These are phyloP conservation scores for Stagonosporopsis cucurbitacearum DNA, from an alignment of 2,329 filamentous ascomycete species.

Conservation along the genomic window DNA sequence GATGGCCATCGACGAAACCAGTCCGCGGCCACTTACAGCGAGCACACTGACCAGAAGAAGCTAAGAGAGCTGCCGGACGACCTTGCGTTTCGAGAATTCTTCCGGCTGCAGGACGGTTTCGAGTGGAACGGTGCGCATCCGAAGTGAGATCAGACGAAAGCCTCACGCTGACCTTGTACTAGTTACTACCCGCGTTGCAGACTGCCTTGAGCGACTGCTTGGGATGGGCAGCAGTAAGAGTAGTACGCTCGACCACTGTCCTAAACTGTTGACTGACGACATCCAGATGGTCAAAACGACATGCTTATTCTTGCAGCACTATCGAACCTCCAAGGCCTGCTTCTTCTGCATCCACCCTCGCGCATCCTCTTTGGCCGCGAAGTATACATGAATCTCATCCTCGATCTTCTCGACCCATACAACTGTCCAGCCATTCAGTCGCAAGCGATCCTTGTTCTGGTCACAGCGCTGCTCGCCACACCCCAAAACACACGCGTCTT, in stretches of 20 bases:
- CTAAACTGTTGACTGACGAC: conserved; percentile 14
- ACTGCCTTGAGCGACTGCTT: conserved; percentile 83
- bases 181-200: conserved; percentile 84
- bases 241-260: conserved; percentile 9
- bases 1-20: conserved; percentile 46
- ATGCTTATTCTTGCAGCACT: conserved; percentile 86
- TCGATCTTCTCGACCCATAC: conserved; percentile 88
- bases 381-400: conserved; percentile 93
- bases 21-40: conserved; percentile 46
- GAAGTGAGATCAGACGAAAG: not conserved
- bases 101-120: conserved; percentile 94
- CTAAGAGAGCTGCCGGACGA: conserved; percentile 77
- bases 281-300: conserved; percentile 77
- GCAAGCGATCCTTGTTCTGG: conserved; percentile 85
- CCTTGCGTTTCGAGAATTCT: conserved; percentile 93
- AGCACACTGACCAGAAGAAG: conserved; percentile 50
- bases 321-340: conserved; percentile 84
- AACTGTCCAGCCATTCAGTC: conserved; percentile 94
- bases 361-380: conserved; percentile 86
- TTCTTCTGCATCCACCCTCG: conserved; percentile 89
- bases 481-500: conserved; percentile 91
- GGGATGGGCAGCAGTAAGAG: conserved; percentile 70
- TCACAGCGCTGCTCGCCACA: conserved; percentile 84
- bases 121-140: conserved; percentile 79
- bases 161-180: conserved; percentile 2